These are phyloP conservation scores for Gelatoporia subvermispora DNA, from an alignment of 768 basidiomycete genomes.

Conservation along the genomic window DNA sequence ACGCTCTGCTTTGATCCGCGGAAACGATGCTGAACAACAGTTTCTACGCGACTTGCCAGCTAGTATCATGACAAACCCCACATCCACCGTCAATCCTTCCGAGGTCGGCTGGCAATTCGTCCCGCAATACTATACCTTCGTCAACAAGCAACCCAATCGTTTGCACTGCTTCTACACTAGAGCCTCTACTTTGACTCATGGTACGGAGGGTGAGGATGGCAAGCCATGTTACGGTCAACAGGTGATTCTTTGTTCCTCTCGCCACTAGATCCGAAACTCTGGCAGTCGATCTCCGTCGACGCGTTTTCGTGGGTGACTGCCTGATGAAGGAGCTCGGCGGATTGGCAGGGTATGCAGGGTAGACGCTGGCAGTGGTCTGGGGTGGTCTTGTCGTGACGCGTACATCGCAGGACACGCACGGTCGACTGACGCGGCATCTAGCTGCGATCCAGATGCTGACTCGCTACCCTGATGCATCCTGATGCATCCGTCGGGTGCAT, in stretches of 20 bases:
- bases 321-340: no score
- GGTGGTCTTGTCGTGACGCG: no score
- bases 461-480: no score
- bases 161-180: constrained; percentile 99
- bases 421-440: no score
- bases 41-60: neutral
- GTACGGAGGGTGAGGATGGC: constrained; percentile 92
- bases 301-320: no score
- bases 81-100: constrained; percentile 66
- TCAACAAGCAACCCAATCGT: constrained; percentile 95
- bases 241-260: constrained; percentile 41
- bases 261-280: no score
- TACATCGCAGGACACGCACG: no score
- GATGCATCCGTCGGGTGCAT: no score
- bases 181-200: constrained; percentile 94
- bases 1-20: neutral
- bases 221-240: constrained; percentile 90
- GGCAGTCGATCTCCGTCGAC: neutral
- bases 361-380: no score
- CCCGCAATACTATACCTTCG: constrained; percentile 98
- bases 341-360: no score
- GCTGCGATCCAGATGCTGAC: no score
- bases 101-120: constrained; percentile 99
- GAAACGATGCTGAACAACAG: neutral
- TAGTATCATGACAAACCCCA: constrained; percentile 24